phyloP scores from a whole-genome alignment of 1,284 basidiomycete species.

The Cerrena zonata region DNA sequence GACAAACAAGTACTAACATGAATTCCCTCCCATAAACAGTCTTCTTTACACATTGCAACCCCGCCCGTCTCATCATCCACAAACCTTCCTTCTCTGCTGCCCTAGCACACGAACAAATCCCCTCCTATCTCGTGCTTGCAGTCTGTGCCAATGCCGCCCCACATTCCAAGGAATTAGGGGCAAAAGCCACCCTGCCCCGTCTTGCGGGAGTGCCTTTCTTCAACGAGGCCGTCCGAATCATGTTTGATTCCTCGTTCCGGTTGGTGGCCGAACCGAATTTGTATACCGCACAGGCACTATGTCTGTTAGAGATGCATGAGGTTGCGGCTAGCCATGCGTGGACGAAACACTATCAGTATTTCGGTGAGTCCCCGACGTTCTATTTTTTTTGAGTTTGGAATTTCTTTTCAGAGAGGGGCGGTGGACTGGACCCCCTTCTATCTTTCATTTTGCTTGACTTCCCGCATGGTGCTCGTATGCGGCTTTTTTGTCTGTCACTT shows the following conservation, averaged over 20 bases:
- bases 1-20: no score
- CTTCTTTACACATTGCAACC: constrained; percentile 76
- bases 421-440: no score
- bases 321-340: constrained; percentile 40
- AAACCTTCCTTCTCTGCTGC: constrained; percentile 65
- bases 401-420: neutral
- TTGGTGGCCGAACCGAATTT: constrained; percentile 52
- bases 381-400: constrained; percentile 2
- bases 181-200: constrained; percentile 52
- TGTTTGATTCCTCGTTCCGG: constrained; percentile 62
- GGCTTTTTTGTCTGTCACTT: no score
- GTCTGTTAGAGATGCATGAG: constrained; percentile 65
- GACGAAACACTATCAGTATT: constrained; percentile 31
- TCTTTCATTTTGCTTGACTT: no score
- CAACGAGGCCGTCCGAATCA: constrained; percentile 56
- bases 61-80: constrained; percentile 67
- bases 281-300: constrained; percentile 65
- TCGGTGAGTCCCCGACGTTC: constrained; percentile 32
- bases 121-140: constrained; percentile 61
- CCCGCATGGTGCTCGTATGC: no score
- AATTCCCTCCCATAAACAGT: constrained; percentile 45
- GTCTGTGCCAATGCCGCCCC: constrained; percentile 73
- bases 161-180: constrained; percentile 58
- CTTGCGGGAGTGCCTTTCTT: constrained; percentile 67
- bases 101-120: constrained; percentile 58